Percentiles rank a stretch among this genome's conserved stretches.
Evolutionary conservation across 1,139 yeast species (phyloP).

Genomic region (Candida buenavistaensis): DNA sequence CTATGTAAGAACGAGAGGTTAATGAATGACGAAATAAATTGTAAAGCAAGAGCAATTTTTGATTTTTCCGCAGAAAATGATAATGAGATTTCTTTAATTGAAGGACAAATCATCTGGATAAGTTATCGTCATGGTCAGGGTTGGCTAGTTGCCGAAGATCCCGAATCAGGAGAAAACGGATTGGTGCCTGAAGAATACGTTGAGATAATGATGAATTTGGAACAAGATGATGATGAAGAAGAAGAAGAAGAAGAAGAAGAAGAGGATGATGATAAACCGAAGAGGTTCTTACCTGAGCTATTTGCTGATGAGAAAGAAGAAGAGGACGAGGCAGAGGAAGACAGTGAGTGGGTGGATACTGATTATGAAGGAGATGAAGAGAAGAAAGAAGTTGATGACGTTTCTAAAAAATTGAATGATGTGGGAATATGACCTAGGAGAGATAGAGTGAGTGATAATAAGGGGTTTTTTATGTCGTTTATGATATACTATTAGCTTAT

Average conservation of each 20-base stretch:
- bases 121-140: conserved; percentile 96
- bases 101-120: conserved; percentile 84
- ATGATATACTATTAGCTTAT: neutral
- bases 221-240: conserved; percentile 19
- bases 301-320: conserved; percentile 21
- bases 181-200: conserved; percentile 96
- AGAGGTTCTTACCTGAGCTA: conserved; percentile 47
- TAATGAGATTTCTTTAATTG: conserved; percentile 76
- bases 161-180: conserved; percentile 79
- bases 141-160: conserved; percentile 94
- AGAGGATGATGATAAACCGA: conserved; percentile 39
- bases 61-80: conserved; percentile 93
- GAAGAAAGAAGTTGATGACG: conserved; percentile 8
- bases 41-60: conserved; percentile 79
- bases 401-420: conserved; percentile 4
- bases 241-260: conserved; percentile 16
- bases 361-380: conserved; percentile 14
- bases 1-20: neutral
- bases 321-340: conserved; percentile 20
- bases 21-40: conserved; percentile 37
- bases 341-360: conserved; percentile 41
- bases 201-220: conserved; percentile 48
- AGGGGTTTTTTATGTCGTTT: neutral
- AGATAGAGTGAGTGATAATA: conserved; percentile 2
- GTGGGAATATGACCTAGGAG: conserved; percentile 7